phyloP scores from a whole-genome alignment of 73 alveolate species.

The Paramecium tetraurelia region DNA sequence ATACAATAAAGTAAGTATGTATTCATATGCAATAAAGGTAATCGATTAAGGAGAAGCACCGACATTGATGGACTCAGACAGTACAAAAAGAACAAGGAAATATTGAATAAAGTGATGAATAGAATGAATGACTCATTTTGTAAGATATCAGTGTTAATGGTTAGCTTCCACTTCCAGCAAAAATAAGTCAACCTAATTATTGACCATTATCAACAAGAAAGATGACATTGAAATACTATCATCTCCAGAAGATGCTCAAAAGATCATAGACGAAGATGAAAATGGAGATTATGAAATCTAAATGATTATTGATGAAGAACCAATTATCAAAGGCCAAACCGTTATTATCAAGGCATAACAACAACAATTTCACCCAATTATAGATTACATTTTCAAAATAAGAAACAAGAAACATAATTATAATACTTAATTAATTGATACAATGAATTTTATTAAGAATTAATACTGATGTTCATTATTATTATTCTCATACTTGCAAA shows the following conservation, averaged over 20 bases:
- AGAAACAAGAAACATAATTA: neutral
- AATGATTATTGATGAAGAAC: slow-evolving; percentile 37
- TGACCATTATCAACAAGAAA: slow-evolving; percentile 26
- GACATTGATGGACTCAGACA: neutral
- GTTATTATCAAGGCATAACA: neutral
- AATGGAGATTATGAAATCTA: slow-evolving; percentile 35
- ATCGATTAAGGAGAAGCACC: neutral
- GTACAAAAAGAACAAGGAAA: neutral
- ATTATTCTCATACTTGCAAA: no score
- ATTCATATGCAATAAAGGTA: neutral
- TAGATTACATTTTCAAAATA: neutral
- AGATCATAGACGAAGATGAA: slow-evolving; percentile 37
- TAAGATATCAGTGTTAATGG: neutral
- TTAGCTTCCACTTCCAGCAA: slow-evolving; percentile 13
- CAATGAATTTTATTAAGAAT: neutral
- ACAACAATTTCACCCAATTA: neutral
- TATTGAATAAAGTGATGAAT: neutral
- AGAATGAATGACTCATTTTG: neutral
- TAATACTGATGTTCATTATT: neutral
- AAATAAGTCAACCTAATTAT: neutral
- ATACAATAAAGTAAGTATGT: neutral
- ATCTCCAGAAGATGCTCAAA: slow-evolving; percentile 23
- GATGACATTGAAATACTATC: slow-evolving; percentile 31
- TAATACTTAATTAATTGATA: neutral
- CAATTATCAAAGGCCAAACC: neutral